Evolutionary conservation across 1,284 basidiomycete species (phyloP), one percentile per base, ranked within the genome.

Genomic region (Ganoderma meredithae): DNA sequence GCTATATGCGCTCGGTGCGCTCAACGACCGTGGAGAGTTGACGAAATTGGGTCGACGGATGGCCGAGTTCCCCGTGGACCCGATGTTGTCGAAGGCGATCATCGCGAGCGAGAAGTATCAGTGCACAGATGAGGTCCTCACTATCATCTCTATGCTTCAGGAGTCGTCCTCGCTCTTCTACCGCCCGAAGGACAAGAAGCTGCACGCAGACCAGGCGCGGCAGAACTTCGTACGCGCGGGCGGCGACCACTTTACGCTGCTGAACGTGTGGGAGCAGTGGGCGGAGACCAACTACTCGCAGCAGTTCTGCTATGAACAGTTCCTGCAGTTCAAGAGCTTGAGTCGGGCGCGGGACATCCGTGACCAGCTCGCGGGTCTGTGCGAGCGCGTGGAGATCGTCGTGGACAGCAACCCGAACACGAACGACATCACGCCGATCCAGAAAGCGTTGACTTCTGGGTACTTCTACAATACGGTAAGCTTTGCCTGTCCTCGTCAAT

Each of bases 251-350:
- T 98, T 99, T 78, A 99, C 97, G 2, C 82, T 99, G 64, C 86
- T 99, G 53, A 98, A 98, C 78, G 95, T 99, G 8, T 99, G 96
- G 93, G 95, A 98, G 78, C 96, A 99, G 78, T 99, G 97, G 97
- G 95, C 95, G 33, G 97, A 99, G 75, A 95, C 95, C 47, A 95
- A 95, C 76, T 99, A 97, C 79, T 96, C 94, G 33, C 95, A 96
- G 76, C 95, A 96, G 77, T 95, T 95, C 80, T 97, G 95, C 76
- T 96, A 96, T 78, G 96, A 98, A 78, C 96, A 99, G 77, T 99
- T 97, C 81, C 83, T 99, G 63, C 98, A 99, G 81, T 97, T 95
- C 86, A 99, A 99, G 86, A 96, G 94, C 71, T 82, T 99, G 15
- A 93, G 90, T 72, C 88, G 98, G 31, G 97, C 98, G 0, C 90